phyloP scores from a whole-genome alignment of 768 basidiomycete genomes.

The Auricularia cornea region DNA sequence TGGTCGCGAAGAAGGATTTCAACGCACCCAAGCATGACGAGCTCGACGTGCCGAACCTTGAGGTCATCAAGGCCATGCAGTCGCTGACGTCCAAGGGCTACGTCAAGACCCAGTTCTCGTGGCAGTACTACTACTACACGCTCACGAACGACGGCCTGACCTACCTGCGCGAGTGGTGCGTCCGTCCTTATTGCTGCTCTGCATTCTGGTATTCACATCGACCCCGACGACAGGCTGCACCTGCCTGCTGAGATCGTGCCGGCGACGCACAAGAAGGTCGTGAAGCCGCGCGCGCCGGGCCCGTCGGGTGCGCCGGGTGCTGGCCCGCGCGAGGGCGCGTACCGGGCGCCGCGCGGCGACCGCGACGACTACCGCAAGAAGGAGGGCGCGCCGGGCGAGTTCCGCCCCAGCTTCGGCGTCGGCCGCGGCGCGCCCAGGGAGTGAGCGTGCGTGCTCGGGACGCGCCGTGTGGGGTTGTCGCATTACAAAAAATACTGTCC shows the following conservation, averaged over 20 bases:
- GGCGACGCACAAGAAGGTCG: slow-evolving; percentile 94
- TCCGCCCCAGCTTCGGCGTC: slow-evolving; percentile 83
- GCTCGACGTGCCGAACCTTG: slow-evolving; percentile 54
- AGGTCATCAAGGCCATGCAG: slow-evolving; percentile 67
- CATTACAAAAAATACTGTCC: background rate
- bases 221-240: slow-evolving; percentile 59
- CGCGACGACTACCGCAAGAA: slow-evolving; percentile 90
- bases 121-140: slow-evolving; percentile 99
- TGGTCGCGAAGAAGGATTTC: slow-evolving; percentile 99
- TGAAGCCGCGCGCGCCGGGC: slow-evolving; percentile 13
- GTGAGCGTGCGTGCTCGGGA: slow-evolving; percentile 19
- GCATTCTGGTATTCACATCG: too few species aligned
- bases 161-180: slow-evolving; percentile 83
- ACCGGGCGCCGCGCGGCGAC: slow-evolving; percentile 73
- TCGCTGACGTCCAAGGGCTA: slow-evolving; percentile 63
- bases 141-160: slow-evolving; percentile 96
- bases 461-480: background rate
- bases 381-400: slow-evolving; percentile 84
- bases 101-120: slow-evolving; percentile 99
- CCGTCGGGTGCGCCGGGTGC: slow-evolving; percentile 62
- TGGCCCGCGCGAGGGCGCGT: slow-evolving; percentile 67
- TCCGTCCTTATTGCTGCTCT: slow-evolving; percentile 2
- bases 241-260: slow-evolving; percentile 95
- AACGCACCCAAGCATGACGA: slow-evolving; percentile 97
- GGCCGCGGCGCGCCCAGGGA: slow-evolving; percentile 81